Evolutionary conservation across 257 asterid genomes (phyloP).

Genomic region (Gardenia jasminoides): DNA sequence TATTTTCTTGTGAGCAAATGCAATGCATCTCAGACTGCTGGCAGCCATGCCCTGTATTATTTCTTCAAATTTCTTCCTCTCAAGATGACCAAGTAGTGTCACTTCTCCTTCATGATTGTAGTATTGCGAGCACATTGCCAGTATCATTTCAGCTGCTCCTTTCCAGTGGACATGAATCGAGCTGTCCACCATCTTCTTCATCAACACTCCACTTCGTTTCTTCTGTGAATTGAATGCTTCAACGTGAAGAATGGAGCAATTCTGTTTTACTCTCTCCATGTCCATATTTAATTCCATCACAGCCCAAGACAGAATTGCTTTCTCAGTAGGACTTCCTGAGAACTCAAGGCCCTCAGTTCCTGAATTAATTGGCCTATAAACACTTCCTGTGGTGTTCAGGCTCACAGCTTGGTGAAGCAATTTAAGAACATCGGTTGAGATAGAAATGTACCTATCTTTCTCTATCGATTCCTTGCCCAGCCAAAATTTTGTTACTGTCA

Average conservation of each 20-base stretch:
- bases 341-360: slow-evolving; percentile 33
- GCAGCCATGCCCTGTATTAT: slow-evolving; percentile 72
- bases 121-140: slow-evolving; percentile 51
- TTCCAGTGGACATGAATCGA: slow-evolving; percentile 60
- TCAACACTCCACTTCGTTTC: slow-evolving; percentile 64
- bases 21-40: slow-evolving; percentile 64
- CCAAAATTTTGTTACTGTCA: slow-evolving; percentile 47
- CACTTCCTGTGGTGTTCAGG: slow-evolving; percentile 52
- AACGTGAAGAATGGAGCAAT: slow-evolving; percentile 37
- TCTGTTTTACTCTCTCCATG: slow-evolving; percentile 41
- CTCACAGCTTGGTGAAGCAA: slow-evolving; percentile 43
- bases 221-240: slow-evolving; percentile 78
- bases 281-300: slow-evolving; percentile 50
- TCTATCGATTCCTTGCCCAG: slow-evolving; percentile 27
- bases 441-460: neutral
- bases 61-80: slow-evolving; percentile 28
- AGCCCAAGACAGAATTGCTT: slow-evolving; percentile 82
- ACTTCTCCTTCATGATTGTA: slow-evolving; percentile 43
- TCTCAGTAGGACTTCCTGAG: slow-evolving; percentile 89
- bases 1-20: slow-evolving; percentile 56
- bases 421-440: slow-evolving; percentile 26
- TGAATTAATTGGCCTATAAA: slow-evolving; percentile 12
- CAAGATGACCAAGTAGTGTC: slow-evolving; percentile 20
- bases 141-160: slow-evolving; percentile 81
- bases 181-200: slow-evolving; percentile 34